Evolutionary conservation across 805 yeast genomes (phyloP), one percentile per base, ranked within the genome.

Genomic region (Metschnikowia similis): DNA sequence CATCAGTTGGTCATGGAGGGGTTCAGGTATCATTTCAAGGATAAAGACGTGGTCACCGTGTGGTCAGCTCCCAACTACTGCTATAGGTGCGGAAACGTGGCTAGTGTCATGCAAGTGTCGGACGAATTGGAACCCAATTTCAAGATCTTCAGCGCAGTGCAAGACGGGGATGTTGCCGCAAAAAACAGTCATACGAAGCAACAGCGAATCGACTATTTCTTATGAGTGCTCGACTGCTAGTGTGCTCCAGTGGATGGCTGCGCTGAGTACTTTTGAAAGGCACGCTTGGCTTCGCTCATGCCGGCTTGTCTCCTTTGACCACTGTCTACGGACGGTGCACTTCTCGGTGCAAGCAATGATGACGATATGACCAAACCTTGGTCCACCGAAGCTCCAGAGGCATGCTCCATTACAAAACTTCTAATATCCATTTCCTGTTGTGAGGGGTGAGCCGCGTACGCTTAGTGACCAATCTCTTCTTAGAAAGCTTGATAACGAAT

Each of bases 1-100:
- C 99, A 92, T 72, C 99, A 92, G 70, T 80, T 92, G 67, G 98
- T 94, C 17, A 95, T 94, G 97, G 99, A 92, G 66, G 99, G 99
- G 1, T 92, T 89, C 77, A 81, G 92, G 58, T 94, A 91, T 66
- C 98, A 94, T 71, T 94, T 94, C 73, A 89, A 90, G 54, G 97
- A 92, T 57, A 89, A 90, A 62, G 96, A 89, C 63, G 97, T 92
- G 47, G 99, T 92, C 35, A 92, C 99, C 0, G 98, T 92, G 35
- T 92, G 98, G 98, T 83, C 91, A 9, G 97, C 97, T 14, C 98
- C 98, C 41, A 91, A 91, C 67, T 91, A 91, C 72, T 91, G 98
- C 72, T 92, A 92, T 70, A 78, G 98, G 63, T 92, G 98, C 73
- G 99, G 99, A 51, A 92, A 92, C 65, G 98, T 92, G 46, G 99